Conservation (phyloP, 1,284 basidiomycete species). For the Phlebopus sp. region DNA sequence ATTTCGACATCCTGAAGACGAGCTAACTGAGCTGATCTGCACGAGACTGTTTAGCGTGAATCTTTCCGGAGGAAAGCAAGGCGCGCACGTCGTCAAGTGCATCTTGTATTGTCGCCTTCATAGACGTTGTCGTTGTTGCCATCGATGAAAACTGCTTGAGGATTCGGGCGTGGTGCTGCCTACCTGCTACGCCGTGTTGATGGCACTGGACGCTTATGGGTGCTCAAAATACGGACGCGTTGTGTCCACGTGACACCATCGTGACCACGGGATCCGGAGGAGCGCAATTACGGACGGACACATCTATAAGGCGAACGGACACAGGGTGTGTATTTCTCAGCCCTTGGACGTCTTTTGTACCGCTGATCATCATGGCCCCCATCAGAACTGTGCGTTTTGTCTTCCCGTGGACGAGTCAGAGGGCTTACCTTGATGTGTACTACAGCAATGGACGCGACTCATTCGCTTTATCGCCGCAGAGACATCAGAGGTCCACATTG, state of each 20-base stretch:
- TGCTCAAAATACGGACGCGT: slow-evolving; percentile 12
- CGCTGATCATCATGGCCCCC: slow-evolving; percentile 47
- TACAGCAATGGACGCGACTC: slow-evolving; percentile 73
- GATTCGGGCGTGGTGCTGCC: neutral
- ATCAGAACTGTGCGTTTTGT: slow-evolving; percentile 49
- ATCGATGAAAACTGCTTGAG: slow-evolving; percentile 3
- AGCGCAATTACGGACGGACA: slow-evolving; percentile 9
- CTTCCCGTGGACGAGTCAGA: neutral
- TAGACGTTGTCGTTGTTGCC: slow-evolving; percentile 26
- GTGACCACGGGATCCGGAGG: slow-evolving; percentile 17
- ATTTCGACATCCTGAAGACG: slow-evolving; percentile 47
- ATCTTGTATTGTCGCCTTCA: slow-evolving; percentile 52
- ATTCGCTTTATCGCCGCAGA: slow-evolving; percentile 83
- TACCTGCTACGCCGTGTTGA: neutral
- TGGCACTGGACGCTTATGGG: slow-evolving; percentile 5
- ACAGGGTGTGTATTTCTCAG: slow-evolving; percentile 11
- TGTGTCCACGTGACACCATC: slow-evolving; percentile 22
- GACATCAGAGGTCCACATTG: slow-evolving; percentile 70
- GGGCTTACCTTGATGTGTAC: slow-evolving; percentile 4
- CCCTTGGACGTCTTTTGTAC: slow-evolving; percentile 3
- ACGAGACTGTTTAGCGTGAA: slow-evolving; percentile 11
- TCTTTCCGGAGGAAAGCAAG: neutral
- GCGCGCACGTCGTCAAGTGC: slow-evolving; percentile 62
- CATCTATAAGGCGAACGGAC: neutral
- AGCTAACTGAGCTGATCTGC: slow-evolving; percentile 61